These are phyloP conservation scores for Globisporangium lucens DNA, from an alignment of 352 stramenopile species.

Conservation along the genomic window DNA sequence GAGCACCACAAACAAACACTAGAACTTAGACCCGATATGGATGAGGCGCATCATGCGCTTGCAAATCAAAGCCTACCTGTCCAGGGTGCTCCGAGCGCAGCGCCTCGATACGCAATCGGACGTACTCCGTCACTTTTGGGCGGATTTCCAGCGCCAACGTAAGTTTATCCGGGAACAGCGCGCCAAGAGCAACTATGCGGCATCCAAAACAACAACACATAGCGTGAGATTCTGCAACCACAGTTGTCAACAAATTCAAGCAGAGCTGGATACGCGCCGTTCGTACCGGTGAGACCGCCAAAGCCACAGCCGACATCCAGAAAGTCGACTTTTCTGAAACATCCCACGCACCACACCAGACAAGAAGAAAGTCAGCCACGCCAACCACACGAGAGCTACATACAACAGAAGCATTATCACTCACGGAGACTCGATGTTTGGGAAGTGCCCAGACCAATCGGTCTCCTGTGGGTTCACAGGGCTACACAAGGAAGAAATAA, in stretches of 20 bases:
- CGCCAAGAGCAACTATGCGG: constrained; percentile 82
- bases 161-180: constrained; percentile 91
- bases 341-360: not conserved
- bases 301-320: constrained; percentile 98
- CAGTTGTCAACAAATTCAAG: not conserved
- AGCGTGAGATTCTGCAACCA: not conserved
- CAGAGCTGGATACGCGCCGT: not conserved
- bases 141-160: constrained; percentile 98
- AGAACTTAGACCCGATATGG: not conserved
- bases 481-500: constrained; percentile 23
- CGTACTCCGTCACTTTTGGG: constrained; percentile 93
- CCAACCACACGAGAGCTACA: not conserved
- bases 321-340: constrained; percentile 82
- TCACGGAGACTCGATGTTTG: constrained; percentile 73
- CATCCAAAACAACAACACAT: not conserved
- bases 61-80: constrained; percentile 24
- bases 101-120: constrained; percentile 89
- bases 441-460: constrained; percentile 94
- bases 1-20: not conserved
- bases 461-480: constrained; percentile 84
- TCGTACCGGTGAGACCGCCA: constrained; percentile 91
- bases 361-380: not conserved
- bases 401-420: constrained; percentile 4
- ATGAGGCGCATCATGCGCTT: not conserved
- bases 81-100: constrained; percentile 72